Conservation (phyloP, 2,329 filamentous ascomycete species). For the Monosporascus sp. region DNA sequence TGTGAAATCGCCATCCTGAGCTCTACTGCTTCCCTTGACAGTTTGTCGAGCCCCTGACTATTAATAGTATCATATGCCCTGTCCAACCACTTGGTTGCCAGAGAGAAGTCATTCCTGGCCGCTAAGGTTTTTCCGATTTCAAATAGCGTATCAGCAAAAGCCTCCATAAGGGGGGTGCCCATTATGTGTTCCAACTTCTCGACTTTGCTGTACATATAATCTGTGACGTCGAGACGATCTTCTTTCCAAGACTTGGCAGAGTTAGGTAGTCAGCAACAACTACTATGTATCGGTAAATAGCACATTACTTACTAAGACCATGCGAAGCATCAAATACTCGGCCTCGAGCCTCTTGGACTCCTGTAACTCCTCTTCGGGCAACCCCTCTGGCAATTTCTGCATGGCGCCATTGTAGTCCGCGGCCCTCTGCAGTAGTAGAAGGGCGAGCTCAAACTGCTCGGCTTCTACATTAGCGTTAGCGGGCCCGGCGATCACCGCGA, state of each 20-base stretch:
- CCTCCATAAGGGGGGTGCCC: constrained; percentile 50
- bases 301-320: constrained; percentile 52
- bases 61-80: constrained; percentile 58
- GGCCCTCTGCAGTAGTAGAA: constrained; percentile 58
- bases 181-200: constrained; percentile 33
- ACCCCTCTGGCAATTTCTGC: constrained; percentile 21
- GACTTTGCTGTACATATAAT: constrained; percentile 67
- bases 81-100: constrained; percentile 68
- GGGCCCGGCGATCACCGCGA: constrained; percentile 7
- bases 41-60: constrained; percentile 45
- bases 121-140: constrained; percentile 63
- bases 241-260: constrained; percentile 65
- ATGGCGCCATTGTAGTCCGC: constrained; percentile 48
- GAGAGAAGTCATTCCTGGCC: constrained; percentile 42
- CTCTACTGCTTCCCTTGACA: constrained; percentile 57
- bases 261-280: constrained; percentile 2
- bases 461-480: constrained; percentile 33
- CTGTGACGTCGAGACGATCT: constrained; percentile 66
- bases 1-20: constrained; percentile 64
- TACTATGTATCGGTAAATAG: constrained; percentile 5
- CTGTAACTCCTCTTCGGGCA: constrained; percentile 25
- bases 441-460: constrained; percentile 51
- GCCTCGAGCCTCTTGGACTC: constrained; percentile 38
- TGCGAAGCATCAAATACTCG: constrained; percentile 63
- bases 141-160: constrained; percentile 62